Conservation (phyloP, 352 stramenopile genomes). For the Achlya hypogyna region DNA sequence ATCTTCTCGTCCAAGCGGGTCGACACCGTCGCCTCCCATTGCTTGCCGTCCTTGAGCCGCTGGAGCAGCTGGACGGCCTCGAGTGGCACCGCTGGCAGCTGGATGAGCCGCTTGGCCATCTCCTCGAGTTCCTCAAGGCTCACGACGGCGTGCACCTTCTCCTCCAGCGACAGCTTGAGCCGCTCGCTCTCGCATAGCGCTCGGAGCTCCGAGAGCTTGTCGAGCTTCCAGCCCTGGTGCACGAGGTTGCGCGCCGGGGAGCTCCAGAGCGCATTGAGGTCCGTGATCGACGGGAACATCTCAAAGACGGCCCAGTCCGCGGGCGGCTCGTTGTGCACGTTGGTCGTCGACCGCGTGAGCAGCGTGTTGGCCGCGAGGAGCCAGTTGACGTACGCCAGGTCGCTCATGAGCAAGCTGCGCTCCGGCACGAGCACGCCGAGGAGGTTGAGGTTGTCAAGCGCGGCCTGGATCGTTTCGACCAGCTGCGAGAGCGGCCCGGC, state of each 20-base stretch:
- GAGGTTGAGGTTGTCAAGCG: neutral
- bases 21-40: constrained; percentile 15
- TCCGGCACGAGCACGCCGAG: constrained; percentile 3
- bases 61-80: constrained; percentile 38
- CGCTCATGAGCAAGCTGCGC: neutral
- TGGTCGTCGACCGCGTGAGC: neutral
- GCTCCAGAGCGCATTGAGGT: constrained; percentile 13
- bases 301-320: neutral
- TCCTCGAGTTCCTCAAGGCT: constrained; percentile 7
- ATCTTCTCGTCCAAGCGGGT: constrained; percentile 20
- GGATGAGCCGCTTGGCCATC: constrained; percentile 31
- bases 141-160: neutral
- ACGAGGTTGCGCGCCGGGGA: neutral
- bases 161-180: neutral
- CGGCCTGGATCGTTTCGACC: constrained; percentile 13
- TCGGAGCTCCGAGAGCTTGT: constrained; percentile 1
- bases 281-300: constrained; percentile 4
- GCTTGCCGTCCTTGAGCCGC: neutral
- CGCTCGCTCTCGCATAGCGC: constrained; percentile 4
- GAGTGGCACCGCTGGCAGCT: constrained; percentile 45
- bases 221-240: constrained; percentile 8
- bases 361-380: constrained; percentile 11
- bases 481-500: neutral
- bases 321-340: constrained; percentile 2
- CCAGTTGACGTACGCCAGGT: constrained; percentile 19